phyloP scores from a whole-genome alignment of 1,139 yeast species.

The Taphrina communis region DNA sequence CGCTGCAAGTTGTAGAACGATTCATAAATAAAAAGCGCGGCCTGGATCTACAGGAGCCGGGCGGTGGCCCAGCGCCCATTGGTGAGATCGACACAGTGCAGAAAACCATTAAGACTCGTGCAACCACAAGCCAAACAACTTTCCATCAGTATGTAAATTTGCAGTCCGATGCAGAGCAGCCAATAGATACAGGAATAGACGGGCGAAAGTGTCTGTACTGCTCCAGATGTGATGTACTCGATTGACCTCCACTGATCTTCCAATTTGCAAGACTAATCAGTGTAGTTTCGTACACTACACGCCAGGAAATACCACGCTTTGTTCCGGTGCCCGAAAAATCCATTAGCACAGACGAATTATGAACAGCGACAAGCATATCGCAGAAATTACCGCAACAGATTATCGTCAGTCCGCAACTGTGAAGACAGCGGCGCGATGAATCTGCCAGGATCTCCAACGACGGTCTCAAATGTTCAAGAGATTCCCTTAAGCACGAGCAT shows the following conservation, averaged over 20 bases:
- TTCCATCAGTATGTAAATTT: background rate
- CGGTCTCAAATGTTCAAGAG: too few relatives aligned
- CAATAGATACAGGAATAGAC: background rate
- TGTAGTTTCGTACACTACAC: background rate
- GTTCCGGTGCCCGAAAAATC: background rate
- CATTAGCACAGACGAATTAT: background rate
- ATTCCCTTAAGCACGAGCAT: too few relatives aligned
- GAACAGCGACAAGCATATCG: background rate
- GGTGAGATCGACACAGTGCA: background rate
- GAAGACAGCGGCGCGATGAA: too few relatives aligned
- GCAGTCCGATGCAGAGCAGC: background rate
- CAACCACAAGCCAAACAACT: background rate
- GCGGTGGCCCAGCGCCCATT: background rate
- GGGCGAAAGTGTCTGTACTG: background rate
- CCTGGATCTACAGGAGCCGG: background rate
- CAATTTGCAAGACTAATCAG: background rate
- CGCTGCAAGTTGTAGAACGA: background rate
- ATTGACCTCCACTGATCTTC: too few relatives aligned
- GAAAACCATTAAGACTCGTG: background rate
- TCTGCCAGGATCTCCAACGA: too few relatives aligned
- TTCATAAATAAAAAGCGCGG: background rate
- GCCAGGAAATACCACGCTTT: conserved; percentile 4
- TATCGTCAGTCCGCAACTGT: too few relatives aligned
- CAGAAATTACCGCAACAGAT: background rate
- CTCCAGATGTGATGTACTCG: background rate